phyloP scores from a whole-genome alignment of 495 filamentous ascomycete species.

The Tetracladium setigerum region DNA sequence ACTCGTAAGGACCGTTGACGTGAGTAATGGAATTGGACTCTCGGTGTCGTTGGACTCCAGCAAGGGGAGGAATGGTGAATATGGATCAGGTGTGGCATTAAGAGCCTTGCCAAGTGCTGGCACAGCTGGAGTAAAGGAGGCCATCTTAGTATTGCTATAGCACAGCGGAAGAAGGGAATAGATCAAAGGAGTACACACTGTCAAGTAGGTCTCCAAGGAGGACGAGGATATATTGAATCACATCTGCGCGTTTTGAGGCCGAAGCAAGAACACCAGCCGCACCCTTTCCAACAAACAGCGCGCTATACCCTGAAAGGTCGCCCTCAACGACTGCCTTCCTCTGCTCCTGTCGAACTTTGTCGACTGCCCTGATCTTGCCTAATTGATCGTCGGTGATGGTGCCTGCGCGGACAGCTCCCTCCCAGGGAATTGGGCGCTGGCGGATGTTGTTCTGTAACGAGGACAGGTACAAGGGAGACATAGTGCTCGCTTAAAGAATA shows the following conservation, averaged over 20 bases:
- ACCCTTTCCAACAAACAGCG: slow-evolving; percentile 62
- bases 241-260: slow-evolving; percentile 71
- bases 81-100: slow-evolving; percentile 66
- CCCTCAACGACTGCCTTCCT: slow-evolving; percentile 71
- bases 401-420: slow-evolving; percentile 87
- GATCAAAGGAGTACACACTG: slow-evolving; percentile 39
- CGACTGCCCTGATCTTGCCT: slow-evolving; percentile 93
- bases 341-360: slow-evolving; percentile 89
- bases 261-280: slow-evolving; percentile 73
- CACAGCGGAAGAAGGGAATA: neutral
- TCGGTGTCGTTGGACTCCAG: slow-evolving; percentile 75
- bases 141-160: slow-evolving; percentile 10
- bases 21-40: slow-evolving; percentile 81
- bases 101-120: slow-evolving; percentile 69
- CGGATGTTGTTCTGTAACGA: slow-evolving; percentile 94
- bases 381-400: slow-evolving; percentile 92
- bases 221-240: slow-evolving; percentile 91
- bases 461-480: slow-evolving; percentile 72
- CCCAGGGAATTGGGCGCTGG: slow-evolving; percentile 91
- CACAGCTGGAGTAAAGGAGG: slow-evolving; percentile 48
- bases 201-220: slow-evolving; percentile 82
- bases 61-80: slow-evolving; percentile 78
- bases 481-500: slow-evolving; percentile 47
- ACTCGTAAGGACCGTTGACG: slow-evolving; percentile 77
- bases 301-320: slow-evolving; percentile 69